Evolutionary conservation across 768 basidiomycete species (phyloP).

Genomic region (Amanita inopinata): DNA sequence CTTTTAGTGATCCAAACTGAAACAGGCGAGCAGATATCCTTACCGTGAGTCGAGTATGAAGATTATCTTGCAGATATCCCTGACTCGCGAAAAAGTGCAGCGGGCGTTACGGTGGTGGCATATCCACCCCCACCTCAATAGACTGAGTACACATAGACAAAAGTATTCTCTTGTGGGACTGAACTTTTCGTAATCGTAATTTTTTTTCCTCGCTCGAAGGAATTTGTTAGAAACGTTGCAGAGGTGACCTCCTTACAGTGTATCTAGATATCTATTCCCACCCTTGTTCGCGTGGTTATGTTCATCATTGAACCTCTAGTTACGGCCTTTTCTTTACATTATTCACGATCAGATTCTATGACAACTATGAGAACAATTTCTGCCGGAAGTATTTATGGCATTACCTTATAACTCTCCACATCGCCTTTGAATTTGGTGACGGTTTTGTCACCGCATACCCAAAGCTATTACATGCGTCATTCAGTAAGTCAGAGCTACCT

Average conservation of each 20-base stretch:
- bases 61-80: background rate
- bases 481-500: too few species aligned
- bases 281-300: background rate
- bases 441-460: conserved; percentile 84
- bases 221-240: too few species aligned
- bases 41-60: conserved; percentile 15
- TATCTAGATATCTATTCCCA: background rate
- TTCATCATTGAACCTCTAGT: conserved; percentile 4
- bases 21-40: conserved; percentile 14
- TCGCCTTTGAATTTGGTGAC: conserved; percentile 83
- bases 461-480: too few species aligned
- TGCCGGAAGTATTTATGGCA: conserved; percentile 10
- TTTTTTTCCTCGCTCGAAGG: background rate
- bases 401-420: conserved; percentile 84
- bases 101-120: conserved; percentile 16
- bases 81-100: conserved; percentile 12
- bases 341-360: conserved; percentile 64
- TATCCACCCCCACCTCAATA: conserved; percentile 3
- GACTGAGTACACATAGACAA: background rate
- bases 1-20: conserved; percentile 17
- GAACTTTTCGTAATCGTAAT: too few species aligned
- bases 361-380: conserved; percentile 1
- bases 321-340: conserved; percentile 55
- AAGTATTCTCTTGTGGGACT: background rate
- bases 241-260: background rate